Conservation (phyloP, 768 basidiomycete species). For the Lactifluus subvellereus region DNA sequence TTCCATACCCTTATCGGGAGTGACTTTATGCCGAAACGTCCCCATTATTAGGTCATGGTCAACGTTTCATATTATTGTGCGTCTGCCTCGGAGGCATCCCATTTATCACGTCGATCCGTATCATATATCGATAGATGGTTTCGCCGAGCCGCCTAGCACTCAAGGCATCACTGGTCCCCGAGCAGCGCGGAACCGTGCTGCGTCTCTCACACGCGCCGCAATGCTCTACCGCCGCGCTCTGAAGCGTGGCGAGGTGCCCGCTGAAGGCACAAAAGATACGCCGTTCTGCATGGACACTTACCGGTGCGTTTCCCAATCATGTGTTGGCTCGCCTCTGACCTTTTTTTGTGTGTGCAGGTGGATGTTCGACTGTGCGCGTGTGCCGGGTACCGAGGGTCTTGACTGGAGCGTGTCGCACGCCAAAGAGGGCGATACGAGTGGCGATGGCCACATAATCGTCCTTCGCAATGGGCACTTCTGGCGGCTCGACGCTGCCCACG, state of each 20-base stretch:
- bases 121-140: conserved; percentile 53
- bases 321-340: background rate
- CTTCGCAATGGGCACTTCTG: conserved; percentile 82
- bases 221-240: conserved; percentile 70
- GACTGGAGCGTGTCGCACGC: conserved; percentile 78
- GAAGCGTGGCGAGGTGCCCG: conserved; percentile 57
- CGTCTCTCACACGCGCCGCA: conserved; percentile 59
- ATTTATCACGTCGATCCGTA: background rate
- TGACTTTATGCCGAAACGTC: conserved; percentile 4
- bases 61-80: conserved; percentile 94
- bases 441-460: conserved; percentile 76
- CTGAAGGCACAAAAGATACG: conserved; percentile 62
- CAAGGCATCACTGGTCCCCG: conserved; percentile 33
- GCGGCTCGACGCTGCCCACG: conserved; percentile 60
- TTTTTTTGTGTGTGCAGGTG: conserved; percentile 42
- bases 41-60: conserved; percentile 56
- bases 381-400: conserved; percentile 64
- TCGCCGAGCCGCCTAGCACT: conserved; percentile 54
- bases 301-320: conserved; percentile 39
- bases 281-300: conserved; percentile 86
- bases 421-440: conserved; percentile 46
- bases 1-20: background rate
- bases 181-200: conserved; percentile 55
- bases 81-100: background rate
- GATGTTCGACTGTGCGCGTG: conserved; percentile 89